Evolutionary conservation across 805 yeast genomes (phyloP).

Genomic region (Candida gorgasii): DNA sequence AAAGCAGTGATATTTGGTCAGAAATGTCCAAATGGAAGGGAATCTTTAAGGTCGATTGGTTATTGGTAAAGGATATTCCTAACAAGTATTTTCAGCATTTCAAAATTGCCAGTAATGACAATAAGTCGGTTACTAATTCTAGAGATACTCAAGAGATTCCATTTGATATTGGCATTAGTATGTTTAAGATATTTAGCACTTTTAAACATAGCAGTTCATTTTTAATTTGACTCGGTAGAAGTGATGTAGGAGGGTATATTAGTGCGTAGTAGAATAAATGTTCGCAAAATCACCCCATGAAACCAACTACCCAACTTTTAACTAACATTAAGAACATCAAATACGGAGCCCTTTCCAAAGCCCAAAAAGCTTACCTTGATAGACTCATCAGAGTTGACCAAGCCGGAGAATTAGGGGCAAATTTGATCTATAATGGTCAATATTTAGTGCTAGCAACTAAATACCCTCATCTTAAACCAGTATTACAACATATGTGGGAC

Average conservation of each 20-base stretch:
- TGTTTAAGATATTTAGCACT: conserved; percentile 46
- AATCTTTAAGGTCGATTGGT: conserved; percentile 56
- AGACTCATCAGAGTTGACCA: conserved; percentile 89
- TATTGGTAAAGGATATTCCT: conserved; percentile 50
- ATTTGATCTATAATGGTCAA: conserved; percentile 91
- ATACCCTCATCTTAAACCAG: conserved; percentile 73
- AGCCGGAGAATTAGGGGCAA: conserved; percentile 97
- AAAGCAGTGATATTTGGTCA: conserved; percentile 46
- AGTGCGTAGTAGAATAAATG: too few relatives aligned
- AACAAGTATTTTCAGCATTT: conserved; percentile 49
- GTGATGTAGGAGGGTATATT: too few relatives aligned
- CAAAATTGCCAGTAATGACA: conserved; percentile 45
- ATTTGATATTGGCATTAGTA: conserved; percentile 44
- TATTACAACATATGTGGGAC: conserved; percentile 95
- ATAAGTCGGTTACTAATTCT: conserved; percentile 55
- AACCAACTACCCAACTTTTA: too few relatives aligned
- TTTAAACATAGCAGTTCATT: conserved; percentile 18
- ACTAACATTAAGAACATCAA: conserved; percentile 28
- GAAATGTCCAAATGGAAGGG: conserved; percentile 52
- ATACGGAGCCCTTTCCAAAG: conserved; percentile 43
- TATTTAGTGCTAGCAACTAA: conserved; percentile 69
- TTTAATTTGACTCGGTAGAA: conserved; percentile 7
- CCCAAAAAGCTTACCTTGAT: conserved; percentile 71
- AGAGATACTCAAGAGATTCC: conserved; percentile 65
- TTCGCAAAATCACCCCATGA: conserved; percentile 3